phyloP scores from a whole-genome alignment of 73 alveolate genomes.

The Breviolum minutum region DNA sequence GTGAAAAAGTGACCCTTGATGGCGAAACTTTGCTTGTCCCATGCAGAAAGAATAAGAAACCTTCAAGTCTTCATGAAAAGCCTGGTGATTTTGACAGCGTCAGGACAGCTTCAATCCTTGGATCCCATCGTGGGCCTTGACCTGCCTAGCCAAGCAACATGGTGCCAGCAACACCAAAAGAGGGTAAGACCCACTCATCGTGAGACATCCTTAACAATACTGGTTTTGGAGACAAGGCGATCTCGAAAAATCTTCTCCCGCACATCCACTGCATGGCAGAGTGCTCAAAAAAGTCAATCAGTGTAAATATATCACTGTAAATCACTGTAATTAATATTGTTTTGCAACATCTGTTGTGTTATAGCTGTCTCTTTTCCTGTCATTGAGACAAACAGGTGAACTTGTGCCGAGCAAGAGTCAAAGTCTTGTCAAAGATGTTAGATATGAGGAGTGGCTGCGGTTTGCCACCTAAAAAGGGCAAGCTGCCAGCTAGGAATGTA shows the following conservation, averaged over 20 bases:
- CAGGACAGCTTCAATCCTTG: too few species aligned
- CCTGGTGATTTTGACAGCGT: too few species aligned
- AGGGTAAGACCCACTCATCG: slow-evolving; percentile 32
- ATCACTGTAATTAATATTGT: too few species aligned
- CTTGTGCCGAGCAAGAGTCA: background rate
- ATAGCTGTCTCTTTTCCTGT: background rate
- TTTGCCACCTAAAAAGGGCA: slow-evolving; percentile 60
- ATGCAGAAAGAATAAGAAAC: too few species aligned
- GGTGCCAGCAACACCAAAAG: slow-evolving; percentile 74
- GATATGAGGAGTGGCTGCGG: slow-evolving; percentile 72
- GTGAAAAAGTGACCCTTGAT: background rate
- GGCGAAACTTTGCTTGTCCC: too few species aligned
- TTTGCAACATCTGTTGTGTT: background rate
- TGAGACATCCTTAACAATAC: slow-evolving; percentile 2
- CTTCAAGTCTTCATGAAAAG: too few species aligned
- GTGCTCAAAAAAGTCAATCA: too few species aligned
- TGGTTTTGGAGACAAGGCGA: background rate
- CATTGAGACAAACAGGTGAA: background rate
- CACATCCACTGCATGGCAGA: too few species aligned
- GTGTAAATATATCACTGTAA: too few species aligned
- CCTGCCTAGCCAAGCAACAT: slow-evolving; percentile 7
- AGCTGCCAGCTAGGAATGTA: slow-evolving; percentile 30
- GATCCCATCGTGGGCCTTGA: too few species aligned
- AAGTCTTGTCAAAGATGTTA: slow-evolving; percentile 62
- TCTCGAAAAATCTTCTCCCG: background rate